Percentiles rank a stretch among this genome's conserved stretches.
Evolutionary conservation across 2,329 filamentous ascomycete species (phyloP).

Genomic region (Bipolaris zeicola): DNA sequence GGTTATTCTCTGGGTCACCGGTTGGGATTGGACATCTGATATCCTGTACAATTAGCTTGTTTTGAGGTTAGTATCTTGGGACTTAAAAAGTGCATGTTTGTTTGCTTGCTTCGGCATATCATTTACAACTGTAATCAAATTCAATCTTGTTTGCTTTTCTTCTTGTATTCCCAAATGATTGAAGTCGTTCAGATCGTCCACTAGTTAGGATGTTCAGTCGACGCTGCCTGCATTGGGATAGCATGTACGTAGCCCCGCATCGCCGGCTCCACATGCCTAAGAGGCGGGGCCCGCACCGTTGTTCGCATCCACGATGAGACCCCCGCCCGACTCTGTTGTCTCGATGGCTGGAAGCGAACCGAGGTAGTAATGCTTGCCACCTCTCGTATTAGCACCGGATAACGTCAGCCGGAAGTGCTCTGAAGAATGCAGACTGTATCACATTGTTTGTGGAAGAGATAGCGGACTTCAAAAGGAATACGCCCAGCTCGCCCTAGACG

Average conservation of each 20-base stretch:
- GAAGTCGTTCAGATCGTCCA: background rate
- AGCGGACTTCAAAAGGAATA: background rate
- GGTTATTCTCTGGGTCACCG: slow-evolving; percentile 20
- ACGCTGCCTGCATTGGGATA: slow-evolving; percentile 14
- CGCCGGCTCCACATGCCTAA: slow-evolving; percentile 6
- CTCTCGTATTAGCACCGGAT: slow-evolving; percentile 17
- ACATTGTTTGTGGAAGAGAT: slow-evolving; percentile 1
- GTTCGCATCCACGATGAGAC: slow-evolving; percentile 9
- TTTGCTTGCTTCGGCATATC: background rate
- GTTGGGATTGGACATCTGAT: slow-evolving; percentile 37
- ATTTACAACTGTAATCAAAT: background rate
- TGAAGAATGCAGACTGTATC: slow-evolving; percentile 8
- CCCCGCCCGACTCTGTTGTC: background rate
- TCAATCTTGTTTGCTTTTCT: background rate
- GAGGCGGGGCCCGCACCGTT: slow-evolving; percentile 15
- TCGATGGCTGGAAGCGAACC: slow-evolving; percentile 7
- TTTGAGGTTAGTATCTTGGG: background rate
- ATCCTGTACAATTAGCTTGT: slow-evolving; percentile 45
- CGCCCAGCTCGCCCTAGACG: slow-evolving; percentile 4
- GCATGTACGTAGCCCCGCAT: slow-evolving; percentile 19
- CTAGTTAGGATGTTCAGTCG: slow-evolving; percentile 6
- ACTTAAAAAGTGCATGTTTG: background rate
- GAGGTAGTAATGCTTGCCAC: slow-evolving; percentile 14
- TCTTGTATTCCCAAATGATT: background rate
- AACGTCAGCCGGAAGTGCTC: background rate